A percentile compares a stretch with the other conserved stretches of the same genome.
Evolutionary conservation across 1,284 basidiomycete species (phyloP).

Genomic region (Grifola frondosa): DNA sequence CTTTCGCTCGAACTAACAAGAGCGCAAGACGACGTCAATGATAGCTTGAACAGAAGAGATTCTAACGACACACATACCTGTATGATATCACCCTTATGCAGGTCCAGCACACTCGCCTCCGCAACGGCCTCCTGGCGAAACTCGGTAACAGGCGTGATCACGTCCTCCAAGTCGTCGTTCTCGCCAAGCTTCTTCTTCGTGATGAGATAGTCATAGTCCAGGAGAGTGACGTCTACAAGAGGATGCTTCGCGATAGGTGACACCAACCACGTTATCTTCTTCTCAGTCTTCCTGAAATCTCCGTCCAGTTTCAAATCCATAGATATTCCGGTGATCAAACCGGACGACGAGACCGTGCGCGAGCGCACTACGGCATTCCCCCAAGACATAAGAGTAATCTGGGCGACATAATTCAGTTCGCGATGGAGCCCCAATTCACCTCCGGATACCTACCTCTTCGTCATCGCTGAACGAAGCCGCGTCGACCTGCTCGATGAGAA

Average conservation of each 20-base stretch:
- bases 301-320: slow-evolving; percentile 90
- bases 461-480: slow-evolving; percentile 83
- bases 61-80: no score
- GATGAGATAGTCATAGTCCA: slow-evolving; percentile 97
- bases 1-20: slow-evolving; percentile 97
- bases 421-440: no score
- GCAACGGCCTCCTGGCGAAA: slow-evolving; percentile 80
- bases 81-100: slow-evolving; percentile 85
- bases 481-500: slow-evolving; percentile 91
- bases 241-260: slow-evolving; percentile 56
- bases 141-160: slow-evolving; percentile 86
- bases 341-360: slow-evolving; percentile 59
- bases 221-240: slow-evolving; percentile 67
- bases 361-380: slow-evolving; percentile 89
- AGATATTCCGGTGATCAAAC: slow-evolving; percentile 67
- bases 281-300: slow-evolving; percentile 97
- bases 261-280: slow-evolving; percentile 93
- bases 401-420: slow-evolving; percentile 4
- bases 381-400: slow-evolving; percentile 99
- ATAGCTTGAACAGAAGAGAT: no score
- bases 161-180: slow-evolving; percentile 83
- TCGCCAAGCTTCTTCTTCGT: slow-evolving; percentile 99
- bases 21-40: no score
- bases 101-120: slow-evolving; percentile 76
- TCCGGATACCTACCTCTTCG: slow-evolving; percentile 87